These are phyloP conservation scores for Tetramitus jugosus DNA, from an alignment of 208 protist species.

Conservation along the genomic window DNA sequence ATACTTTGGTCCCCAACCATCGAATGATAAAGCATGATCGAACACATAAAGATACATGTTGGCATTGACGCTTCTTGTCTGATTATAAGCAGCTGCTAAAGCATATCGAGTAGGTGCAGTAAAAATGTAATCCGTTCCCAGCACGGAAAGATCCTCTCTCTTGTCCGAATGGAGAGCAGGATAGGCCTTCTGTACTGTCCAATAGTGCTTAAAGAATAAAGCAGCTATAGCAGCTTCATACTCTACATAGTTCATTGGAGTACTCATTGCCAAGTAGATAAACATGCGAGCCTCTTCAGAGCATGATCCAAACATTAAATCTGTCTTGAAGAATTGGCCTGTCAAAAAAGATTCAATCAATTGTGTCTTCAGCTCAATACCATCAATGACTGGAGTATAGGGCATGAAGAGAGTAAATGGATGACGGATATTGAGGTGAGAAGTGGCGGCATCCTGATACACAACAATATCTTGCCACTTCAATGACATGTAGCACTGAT, in stretches of 20 bases:
- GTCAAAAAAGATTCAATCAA: constrained; percentile 2
- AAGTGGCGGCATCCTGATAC: not conserved
- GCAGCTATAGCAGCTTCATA: not conserved
- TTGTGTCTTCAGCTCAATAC: constrained; percentile 10
- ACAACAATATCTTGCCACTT: not conserved
- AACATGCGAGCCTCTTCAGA: not conserved
- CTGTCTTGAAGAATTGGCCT: constrained; percentile 18
- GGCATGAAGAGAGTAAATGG: not conserved
- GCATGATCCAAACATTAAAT: constrained; percentile 26
- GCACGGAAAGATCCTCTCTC: not conserved
- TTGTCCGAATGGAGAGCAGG: not conserved
- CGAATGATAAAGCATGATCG: not conserved
- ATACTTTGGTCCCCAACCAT: constrained; percentile 6
- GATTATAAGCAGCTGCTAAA: not conserved
- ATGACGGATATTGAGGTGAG: not conserved
- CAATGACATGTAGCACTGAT: not conserved
- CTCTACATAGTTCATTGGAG: not conserved
- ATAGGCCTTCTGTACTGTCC: not conserved
- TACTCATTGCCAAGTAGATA: not conserved
- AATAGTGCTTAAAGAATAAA: not conserved
- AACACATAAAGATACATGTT: not conserved
- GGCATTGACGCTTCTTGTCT: not conserved
- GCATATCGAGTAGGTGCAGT: not conserved
- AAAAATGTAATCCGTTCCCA: constrained; percentile 15
- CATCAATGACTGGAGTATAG: constrained; percentile 33